Evolutionary conservation across 2,329 filamentous ascomycete species (phyloP).

Genomic region (Acrocalymma vagum): DNA sequence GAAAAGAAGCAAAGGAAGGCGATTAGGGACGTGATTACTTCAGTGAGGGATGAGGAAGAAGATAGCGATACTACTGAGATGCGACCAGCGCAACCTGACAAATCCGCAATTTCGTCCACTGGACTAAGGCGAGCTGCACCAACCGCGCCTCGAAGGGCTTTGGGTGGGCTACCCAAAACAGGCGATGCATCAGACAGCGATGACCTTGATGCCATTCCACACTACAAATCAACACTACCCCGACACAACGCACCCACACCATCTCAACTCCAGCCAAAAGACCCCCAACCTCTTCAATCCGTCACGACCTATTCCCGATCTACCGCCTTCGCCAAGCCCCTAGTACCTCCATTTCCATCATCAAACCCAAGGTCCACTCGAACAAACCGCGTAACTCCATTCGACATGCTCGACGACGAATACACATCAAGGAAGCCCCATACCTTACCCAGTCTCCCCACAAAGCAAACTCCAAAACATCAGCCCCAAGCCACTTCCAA

Average conservation of each 20-base stretch:
- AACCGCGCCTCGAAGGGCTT: not conserved
- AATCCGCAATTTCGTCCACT: not conserved
- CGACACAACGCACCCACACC: not conserved
- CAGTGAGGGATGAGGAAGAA: conserved; percentile 13
- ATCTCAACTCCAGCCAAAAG: no score
- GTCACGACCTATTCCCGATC: not conserved
- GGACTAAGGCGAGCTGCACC: not conserved
- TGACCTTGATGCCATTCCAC: conserved; percentile 32
- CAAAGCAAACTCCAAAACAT: not conserved
- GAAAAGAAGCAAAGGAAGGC: conserved; percentile 39
- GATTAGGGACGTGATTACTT: conserved; percentile 32
- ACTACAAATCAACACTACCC: conserved; percentile 10
- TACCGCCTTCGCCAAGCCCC: conserved; percentile 28
- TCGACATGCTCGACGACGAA: conserved; percentile 39
- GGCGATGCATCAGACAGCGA: conserved; percentile 30
- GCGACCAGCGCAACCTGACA: no score
- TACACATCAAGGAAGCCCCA: no score
- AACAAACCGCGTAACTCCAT: conserved; percentile 25
- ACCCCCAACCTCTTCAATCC: conserved; percentile 5
- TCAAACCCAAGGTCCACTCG: conserved; percentile 18
- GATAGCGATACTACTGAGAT: no score
- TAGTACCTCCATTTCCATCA: conserved; percentile 16
- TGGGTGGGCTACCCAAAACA: conserved; percentile 3
- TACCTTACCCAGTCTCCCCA: not conserved
- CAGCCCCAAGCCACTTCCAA: conserved; percentile 2